These are phyloP conservation scores for Penicillium sp. DNA, from an alignment of 2,329 filamentous ascomycete species.

Conservation along the genomic window DNA sequence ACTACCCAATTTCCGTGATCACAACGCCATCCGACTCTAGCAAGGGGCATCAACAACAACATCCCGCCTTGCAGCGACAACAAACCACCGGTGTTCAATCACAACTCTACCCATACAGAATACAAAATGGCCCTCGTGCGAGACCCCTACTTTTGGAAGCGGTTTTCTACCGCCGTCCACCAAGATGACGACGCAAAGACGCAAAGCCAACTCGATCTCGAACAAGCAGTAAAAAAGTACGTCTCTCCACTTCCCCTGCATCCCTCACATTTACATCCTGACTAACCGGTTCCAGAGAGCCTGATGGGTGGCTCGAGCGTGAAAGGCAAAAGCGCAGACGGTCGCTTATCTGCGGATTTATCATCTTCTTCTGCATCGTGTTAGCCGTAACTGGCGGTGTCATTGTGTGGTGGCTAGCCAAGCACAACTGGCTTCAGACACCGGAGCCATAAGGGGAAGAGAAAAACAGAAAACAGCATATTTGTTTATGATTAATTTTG, in stretches of 20 bases:
- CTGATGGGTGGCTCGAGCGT: conserved; percentile 55
- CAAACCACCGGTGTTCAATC: background rate
- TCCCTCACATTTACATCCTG: background rate
- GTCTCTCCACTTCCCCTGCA: no score
- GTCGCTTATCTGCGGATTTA: conserved; percentile 49
- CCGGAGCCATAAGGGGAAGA: conserved; percentile 10
- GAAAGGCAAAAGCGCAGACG: conserved; percentile 56
- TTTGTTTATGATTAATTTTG: background rate
- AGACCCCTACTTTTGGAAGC: conserved; percentile 64
- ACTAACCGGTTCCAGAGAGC: conserved; percentile 44
- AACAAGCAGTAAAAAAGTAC: conserved; percentile 10
- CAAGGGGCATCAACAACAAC: background rate
- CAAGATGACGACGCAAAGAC: conserved; percentile 54
- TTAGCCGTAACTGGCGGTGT: conserved; percentile 50
- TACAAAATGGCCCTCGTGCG: conserved; percentile 53
- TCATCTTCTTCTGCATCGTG: conserved; percentile 35
- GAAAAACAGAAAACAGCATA: background rate
- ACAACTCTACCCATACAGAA: no score
- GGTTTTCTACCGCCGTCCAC: conserved; percentile 63
- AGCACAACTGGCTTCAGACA: conserved; percentile 37
- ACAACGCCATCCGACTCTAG: background rate
- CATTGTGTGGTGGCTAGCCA: conserved; percentile 48
- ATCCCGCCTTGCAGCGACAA: background rate
- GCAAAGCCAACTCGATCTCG: conserved; percentile 3
- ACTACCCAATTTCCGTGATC: no score